phyloP scores from a whole-genome alignment of 306 rosid species.

The Cajanus cajan region DNA sequence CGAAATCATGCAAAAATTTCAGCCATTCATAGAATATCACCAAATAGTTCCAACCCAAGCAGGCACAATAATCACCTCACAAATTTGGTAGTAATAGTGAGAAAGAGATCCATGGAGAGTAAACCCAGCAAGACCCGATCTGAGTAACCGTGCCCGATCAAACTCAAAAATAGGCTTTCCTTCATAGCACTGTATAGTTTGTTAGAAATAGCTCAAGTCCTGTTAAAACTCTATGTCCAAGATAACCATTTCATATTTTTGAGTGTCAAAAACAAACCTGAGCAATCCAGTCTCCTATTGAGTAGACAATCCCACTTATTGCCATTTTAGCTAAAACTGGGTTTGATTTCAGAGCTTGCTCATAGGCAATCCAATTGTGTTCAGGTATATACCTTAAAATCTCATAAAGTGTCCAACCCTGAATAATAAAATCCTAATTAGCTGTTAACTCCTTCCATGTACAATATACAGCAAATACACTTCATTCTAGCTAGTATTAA shows the following conservation, averaged over 20 bases:
- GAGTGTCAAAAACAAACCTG: conserved; percentile 51
- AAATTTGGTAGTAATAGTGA: conserved; percentile 93
- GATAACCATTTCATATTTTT: conserved; percentile 12
- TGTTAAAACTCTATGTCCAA: not conserved
- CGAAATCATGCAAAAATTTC: conserved; percentile 25
- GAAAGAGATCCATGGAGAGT: conserved; percentile 95
- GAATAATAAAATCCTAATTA: conserved; percentile 35
- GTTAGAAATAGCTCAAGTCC: not conserved
- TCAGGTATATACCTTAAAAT: conserved; percentile 88
- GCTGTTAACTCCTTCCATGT: conserved; percentile 13
- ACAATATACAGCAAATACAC: not conserved
- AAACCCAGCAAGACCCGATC: conserved; percentile 96
- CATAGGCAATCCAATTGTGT: conserved; percentile 96
- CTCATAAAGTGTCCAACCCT: conserved; percentile 98
- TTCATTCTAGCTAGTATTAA: not conserved
- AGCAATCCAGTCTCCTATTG: conserved; percentile 95
- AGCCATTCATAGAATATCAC: conserved; percentile 35
- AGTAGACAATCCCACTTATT: conserved; percentile 85
- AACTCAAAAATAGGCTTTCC: conserved; percentile 87
- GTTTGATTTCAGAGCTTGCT: conserved; percentile 78
- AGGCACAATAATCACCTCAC: conserved; percentile 67
- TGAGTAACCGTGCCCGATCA: conserved; percentile 66
- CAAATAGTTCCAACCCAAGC: conserved; percentile 29
- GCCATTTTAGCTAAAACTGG: conserved; percentile 94
- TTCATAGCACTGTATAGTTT: conserved; percentile 71